Percentiles rank a stretch among this genome's conserved stretches.
phyloP scores from a whole-genome alignment of 306 rosid genomes.

The Datisca glomerata region DNA sequence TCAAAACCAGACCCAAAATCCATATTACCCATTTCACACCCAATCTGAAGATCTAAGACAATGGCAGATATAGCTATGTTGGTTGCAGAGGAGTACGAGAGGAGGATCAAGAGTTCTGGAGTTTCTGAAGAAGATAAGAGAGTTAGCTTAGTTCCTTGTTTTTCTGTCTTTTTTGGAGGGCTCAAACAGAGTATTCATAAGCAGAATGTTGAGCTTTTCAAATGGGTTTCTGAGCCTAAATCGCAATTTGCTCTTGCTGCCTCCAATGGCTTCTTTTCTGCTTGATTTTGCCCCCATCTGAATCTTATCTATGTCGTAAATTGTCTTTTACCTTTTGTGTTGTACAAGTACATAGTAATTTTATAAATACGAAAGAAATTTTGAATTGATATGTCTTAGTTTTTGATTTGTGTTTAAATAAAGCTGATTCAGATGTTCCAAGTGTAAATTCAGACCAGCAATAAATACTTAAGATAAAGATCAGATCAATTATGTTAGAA shows the following conservation, averaged over 20 bases:
- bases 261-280: slow-evolving; percentile 70
- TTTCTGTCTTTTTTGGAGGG: slow-evolving; percentile 21
- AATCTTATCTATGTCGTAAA: too few relatives aligned
- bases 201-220: slow-evolving; percentile 12
- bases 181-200: slow-evolving; percentile 17
- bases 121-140: slow-evolving; percentile 1
- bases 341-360: too few relatives aligned
- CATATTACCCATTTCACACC: neutral
- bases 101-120: slow-evolving; percentile 31
- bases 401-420: too few relatives aligned
- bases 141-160: slow-evolving; percentile 21
- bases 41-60: neutral
- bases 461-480: too few relatives aligned
- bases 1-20: neutral
- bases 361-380: too few relatives aligned
- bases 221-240: slow-evolving; percentile 38
- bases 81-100: slow-evolving; percentile 81
- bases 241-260: slow-evolving; percentile 55
- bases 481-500: too few relatives aligned
- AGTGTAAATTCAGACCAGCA: too few relatives aligned
- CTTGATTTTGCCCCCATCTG: too few relatives aligned
- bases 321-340: too few relatives aligned
- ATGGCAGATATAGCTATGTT: slow-evolving; percentile 72
- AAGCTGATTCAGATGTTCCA: too few relatives aligned
- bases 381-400: too few relatives aligned